These are phyloP conservation scores for Litsea cubeba DNA, from an alignment of 164 flowering plant genomes.

Conservation along the genomic window DNA sequence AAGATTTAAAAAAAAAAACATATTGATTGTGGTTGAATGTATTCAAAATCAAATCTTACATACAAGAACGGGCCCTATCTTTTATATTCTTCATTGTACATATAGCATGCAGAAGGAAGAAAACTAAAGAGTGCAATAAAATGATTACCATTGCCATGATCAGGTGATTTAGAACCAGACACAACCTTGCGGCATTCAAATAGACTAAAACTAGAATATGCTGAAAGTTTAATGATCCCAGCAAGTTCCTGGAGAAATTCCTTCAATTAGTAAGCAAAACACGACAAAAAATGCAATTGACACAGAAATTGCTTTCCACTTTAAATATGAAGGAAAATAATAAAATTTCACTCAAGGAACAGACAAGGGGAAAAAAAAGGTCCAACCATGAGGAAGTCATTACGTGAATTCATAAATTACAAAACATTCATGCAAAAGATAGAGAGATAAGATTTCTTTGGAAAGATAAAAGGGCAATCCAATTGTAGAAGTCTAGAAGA, in stretches of 20 bases:
- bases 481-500: too few relatives aligned
- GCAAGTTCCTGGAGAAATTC: conserved; percentile 77
- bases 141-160: conserved; percentile 71
- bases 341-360: not conserved
- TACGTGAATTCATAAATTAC: not conserved
- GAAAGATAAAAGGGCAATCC: too few relatives aligned
- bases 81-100: not conserved
- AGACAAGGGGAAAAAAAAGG: not conserved
- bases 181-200: conserved; percentile 95
- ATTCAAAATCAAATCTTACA: too few relatives aligned
- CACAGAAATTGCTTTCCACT: not conserved
- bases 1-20: conserved; percentile 7
- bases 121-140: not conserved
- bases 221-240: conserved; percentile 79
- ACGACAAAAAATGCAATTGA: not conserved
- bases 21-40: conserved; percentile 3
- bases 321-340: not conserved
- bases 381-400: not conserved
- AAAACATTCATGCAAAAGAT: too few relatives aligned
- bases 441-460: too few relatives aligned
- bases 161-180: conserved; percentile 77
- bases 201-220: conserved; percentile 87
- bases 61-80: too few relatives aligned
- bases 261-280: conserved; percentile 1
- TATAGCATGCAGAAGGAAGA: too few relatives aligned